These are phyloP conservation scores for Ceratobasidium papillatum DNA, from an alignment of 1,284 basidiomycete genomes.

Conservation along the genomic window DNA sequence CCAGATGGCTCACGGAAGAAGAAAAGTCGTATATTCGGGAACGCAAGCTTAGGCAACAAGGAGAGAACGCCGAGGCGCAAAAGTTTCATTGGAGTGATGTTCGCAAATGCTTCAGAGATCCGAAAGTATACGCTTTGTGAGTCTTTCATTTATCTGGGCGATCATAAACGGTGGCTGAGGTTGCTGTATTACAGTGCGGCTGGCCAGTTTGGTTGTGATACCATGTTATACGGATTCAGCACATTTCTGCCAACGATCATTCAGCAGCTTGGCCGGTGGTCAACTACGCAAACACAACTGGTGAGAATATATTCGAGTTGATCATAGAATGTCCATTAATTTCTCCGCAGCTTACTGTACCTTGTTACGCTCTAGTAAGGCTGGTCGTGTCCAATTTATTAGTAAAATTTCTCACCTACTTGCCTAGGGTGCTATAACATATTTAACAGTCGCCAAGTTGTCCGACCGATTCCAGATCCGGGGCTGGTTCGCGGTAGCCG, in stretches of 20 bases:
- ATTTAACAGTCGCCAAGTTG: slow-evolving; percentile 16
- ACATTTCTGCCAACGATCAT: slow-evolving; percentile 44
- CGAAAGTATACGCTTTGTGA: slow-evolving; percentile 42
- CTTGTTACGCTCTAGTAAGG: slow-evolving; percentile 40
- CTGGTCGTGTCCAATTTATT: not conserved
- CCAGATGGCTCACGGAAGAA: slow-evolving; percentile 37
- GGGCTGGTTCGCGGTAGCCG: slow-evolving; percentile 22
- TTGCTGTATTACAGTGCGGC: slow-evolving; percentile 18
- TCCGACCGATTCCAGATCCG: slow-evolving; percentile 32
- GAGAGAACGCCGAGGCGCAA: slow-evolving; percentile 42
- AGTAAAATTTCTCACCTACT: not conserved
- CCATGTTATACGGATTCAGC: slow-evolving; percentile 44
- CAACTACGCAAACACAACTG: slow-evolving; percentile 30
- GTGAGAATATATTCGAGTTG: not conserved
- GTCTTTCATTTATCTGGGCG: not conserved
- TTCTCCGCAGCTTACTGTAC: slow-evolving; percentile 38
- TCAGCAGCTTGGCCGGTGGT: slow-evolving; percentile 42
- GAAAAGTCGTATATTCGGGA: slow-evolving; percentile 38
- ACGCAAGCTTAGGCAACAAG: slow-evolving; percentile 40
- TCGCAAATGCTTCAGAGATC: slow-evolving; percentile 34
- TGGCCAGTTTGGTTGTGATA: slow-evolving; percentile 43
- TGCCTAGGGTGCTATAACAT: slow-evolving; percentile 19
- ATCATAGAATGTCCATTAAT: not conserved
- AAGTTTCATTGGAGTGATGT: slow-evolving; percentile 45
- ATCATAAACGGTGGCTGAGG: not conserved